A percentile compares a stretch with the other conserved stretches of the same genome.
These are phyloP conservation scores for Hansenula sp. DNA, from an alignment of 1,139 yeast species.

Conservation along the genomic window DNA sequence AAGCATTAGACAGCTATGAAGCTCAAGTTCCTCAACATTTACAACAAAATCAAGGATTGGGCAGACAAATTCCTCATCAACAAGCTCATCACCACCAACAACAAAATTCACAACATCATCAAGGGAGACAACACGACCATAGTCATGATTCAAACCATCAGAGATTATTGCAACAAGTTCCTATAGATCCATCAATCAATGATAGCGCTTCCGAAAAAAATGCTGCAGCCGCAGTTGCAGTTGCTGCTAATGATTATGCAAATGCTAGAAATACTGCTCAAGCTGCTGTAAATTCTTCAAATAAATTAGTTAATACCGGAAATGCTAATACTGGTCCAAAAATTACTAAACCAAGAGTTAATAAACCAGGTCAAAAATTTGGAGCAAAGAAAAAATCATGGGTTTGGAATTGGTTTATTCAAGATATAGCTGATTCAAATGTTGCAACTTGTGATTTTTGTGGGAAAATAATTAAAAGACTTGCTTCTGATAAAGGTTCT, in stretches of 20 bases:
- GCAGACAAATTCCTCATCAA: not conserved
- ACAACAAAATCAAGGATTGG: not conserved
- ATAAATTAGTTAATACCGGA: conserved; percentile 1
- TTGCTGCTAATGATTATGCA: conserved; percentile 2
- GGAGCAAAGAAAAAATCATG: conserved; percentile 58
- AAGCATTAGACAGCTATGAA: conserved; percentile 11
- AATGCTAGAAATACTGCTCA: conserved; percentile 16
- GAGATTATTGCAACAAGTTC: conserved; percentile 9
- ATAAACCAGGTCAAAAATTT: conserved; percentile 47
- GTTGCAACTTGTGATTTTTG: conserved; percentile 53
- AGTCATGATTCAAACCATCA: not conserved
- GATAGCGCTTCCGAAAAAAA: conserved; percentile 18
- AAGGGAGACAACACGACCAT: conserved; percentile 1
- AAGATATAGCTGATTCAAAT: conserved; percentile 43
- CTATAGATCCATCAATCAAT: conserved; percentile 22
- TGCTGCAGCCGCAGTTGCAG: conserved; percentile 10
- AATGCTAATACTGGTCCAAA: not conserved
- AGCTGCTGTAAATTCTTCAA: conserved; percentile 18
- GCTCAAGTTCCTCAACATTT: conserved; percentile 1
- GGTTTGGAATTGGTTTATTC: conserved; percentile 62
- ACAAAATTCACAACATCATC: conserved; percentile 2
- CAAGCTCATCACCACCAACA: not conserved
- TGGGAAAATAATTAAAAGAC: conserved; percentile 42
- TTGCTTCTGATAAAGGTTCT: conserved; percentile 52
- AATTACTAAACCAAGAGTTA: conserved; percentile 23